phyloP scores from a whole-genome alignment of 2,329 filamentous ascomycete species.

The Fusarium albidum region DNA sequence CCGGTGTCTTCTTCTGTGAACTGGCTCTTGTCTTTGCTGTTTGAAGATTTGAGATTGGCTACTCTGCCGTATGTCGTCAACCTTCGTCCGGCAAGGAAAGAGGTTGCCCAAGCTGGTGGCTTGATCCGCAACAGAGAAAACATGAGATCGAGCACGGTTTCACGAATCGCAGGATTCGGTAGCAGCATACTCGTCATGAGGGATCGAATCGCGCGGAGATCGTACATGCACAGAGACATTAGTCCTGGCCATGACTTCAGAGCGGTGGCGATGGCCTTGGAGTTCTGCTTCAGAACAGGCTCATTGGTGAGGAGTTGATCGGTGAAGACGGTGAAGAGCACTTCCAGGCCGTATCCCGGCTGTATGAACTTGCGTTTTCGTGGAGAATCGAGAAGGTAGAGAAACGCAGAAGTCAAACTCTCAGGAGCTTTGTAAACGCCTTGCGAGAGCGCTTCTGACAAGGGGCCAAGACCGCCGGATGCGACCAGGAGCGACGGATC shows the following conservation, averaged over 20 bases:
- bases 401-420: constrained; percentile 84
- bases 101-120: constrained; percentile 89
- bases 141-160: constrained; percentile 87
- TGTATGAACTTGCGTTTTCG: constrained; percentile 82
- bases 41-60: constrained; percentile 76
- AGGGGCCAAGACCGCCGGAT: constrained; percentile 82
- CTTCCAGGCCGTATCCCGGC: constrained; percentile 88
- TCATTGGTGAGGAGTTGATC: constrained; percentile 75
- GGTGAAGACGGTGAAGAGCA: constrained; percentile 91
- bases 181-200: constrained; percentile 72
- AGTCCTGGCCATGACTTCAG: constrained; percentile 94
- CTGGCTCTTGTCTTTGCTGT: constrained; percentile 56
- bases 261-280: constrained; percentile 89
- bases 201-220: constrained; percentile 84
- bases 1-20: constrained; percentile 72
- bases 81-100: constrained; percentile 89
- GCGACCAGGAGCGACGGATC: constrained; percentile 83
- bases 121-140: constrained; percentile 88
- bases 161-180: constrained; percentile 65
- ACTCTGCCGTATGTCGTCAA: constrained; percentile 97
- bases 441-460: constrained; percentile 93
- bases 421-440: constrained; percentile 93
- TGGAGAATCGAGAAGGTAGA: constrained; percentile 89
- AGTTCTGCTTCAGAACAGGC: constrained; percentile 78
- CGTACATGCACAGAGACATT: constrained; percentile 86